phyloP scores from a whole-genome alignment of 148 eudicot genomes.

The Fallopia convolvulus region DNA sequence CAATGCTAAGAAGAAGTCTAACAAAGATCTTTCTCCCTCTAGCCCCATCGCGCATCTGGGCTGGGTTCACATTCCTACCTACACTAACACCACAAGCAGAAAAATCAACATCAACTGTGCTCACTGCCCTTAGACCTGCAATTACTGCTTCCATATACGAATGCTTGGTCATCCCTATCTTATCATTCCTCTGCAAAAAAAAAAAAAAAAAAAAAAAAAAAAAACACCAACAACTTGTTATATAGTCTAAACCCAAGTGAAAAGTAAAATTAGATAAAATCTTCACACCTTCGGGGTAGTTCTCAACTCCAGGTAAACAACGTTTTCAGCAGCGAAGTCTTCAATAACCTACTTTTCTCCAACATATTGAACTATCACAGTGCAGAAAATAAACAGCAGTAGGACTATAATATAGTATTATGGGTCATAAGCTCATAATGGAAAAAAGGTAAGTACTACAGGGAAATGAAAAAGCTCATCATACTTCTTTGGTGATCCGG shows the following conservation, averaged over 20 bases:
- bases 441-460: not conserved
- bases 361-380: constrained; percentile 6
- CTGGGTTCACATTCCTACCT: constrained; percentile 16
- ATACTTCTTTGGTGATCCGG: constrained; percentile 84
- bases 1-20: constrained; percentile 88
- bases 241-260: not conserved
- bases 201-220: too few species aligned
- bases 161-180: constrained; percentile 73
- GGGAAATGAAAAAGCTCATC: constrained; percentile 8
- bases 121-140: constrained; percentile 65
- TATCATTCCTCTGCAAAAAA: constrained; percentile 56
- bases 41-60: constrained; percentile 22
- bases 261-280: not conserved
- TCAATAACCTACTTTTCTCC: constrained; percentile 60
- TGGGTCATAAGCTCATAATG: not conserved
- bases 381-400: not conserved
- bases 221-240: not conserved
- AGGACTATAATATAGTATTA: not conserved
- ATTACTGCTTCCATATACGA: constrained; percentile 86
- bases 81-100: constrained; percentile 19
- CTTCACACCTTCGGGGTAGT: constrained; percentile 86
- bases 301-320: constrained; percentile 89
- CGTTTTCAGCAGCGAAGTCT: constrained; percentile 94
- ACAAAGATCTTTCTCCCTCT: constrained; percentile 59
- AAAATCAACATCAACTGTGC: constrained; percentile 53